Evolutionary conservation across 2,329 filamentous ascomycete species (phyloP).

Genomic region (Aureobasidium sp.): DNA sequence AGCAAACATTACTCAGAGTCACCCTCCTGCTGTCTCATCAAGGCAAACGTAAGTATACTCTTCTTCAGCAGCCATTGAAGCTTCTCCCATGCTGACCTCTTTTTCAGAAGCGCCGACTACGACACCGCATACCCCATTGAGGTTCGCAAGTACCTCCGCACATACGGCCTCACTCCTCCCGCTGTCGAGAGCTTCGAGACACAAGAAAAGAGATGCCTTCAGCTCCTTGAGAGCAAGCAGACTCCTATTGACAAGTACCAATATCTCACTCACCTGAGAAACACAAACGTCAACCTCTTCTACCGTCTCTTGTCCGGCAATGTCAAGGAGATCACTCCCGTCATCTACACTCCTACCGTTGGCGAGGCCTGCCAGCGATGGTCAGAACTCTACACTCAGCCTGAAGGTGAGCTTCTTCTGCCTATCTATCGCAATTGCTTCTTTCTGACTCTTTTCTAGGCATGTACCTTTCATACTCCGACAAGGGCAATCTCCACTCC

Average conservation of each 20-base stretch:
- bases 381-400: slow-evolving; percentile 90
- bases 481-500: slow-evolving; percentile 80
- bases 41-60: slow-evolving; percentile 21
- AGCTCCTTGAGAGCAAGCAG: slow-evolving; percentile 63
- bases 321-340: slow-evolving; percentile 66
- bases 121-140: slow-evolving; percentile 44
- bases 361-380: slow-evolving; percentile 95
- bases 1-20: slow-evolving; percentile 23
- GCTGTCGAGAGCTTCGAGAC: slow-evolving; percentile 44
- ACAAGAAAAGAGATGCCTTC: slow-evolving; percentile 52
- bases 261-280: slow-evolving; percentile 69
- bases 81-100: background rate
- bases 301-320: slow-evolving; percentile 75
- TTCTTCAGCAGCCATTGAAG: slow-evolving; percentile 14
- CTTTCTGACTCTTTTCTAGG: slow-evolving; percentile 30
- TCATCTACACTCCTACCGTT: slow-evolving; percentile 85
- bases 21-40: slow-evolving; percentile 31
- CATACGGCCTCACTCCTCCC: slow-evolving; percentile 48
- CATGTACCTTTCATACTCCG: slow-evolving; percentile 92
- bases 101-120: slow-evolving; percentile 39
- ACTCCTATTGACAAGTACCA: slow-evolving; percentile 76
- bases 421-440: background rate
- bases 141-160: slow-evolving; percentile 44
- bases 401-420: slow-evolving; percentile 59
- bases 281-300: slow-evolving; percentile 72